Evolutionary conservation across 352 stramenopile species (phyloP).

Genomic region (Stephanocyclus meneghinianus): DNA sequence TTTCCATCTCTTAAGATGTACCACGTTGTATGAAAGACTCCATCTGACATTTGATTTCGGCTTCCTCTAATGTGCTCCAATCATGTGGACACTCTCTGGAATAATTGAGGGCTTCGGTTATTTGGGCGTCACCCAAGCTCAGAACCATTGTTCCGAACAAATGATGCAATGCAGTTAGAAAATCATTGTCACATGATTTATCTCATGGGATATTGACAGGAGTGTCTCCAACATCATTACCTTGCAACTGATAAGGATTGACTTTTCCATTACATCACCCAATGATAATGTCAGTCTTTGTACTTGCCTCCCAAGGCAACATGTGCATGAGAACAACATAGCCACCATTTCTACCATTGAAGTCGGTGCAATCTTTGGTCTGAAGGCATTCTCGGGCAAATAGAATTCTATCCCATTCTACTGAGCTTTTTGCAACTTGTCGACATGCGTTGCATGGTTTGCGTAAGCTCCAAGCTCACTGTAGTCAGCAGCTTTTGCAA

Average conservation of each 20-base stretch:
- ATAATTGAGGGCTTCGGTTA: background rate
- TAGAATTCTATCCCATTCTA: constrained; percentile 67
- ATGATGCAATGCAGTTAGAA: constrained; percentile 47
- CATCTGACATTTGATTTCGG: constrained; percentile 48
- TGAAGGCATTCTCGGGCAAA: constrained; percentile 49
- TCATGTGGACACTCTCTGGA: constrained; percentile 28
- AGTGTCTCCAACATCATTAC: background rate
- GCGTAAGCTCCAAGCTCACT: constrained; percentile 38
- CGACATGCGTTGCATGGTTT: constrained; percentile 56
- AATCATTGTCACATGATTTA: constrained; percentile 39
- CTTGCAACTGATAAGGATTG: constrained; percentile 17
- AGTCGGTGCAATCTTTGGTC: constrained; percentile 16
- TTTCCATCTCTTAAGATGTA: background rate
- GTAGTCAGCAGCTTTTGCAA: constrained; percentile 71
- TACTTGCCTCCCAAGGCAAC: constrained; percentile 60
- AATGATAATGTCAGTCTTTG: constrained; percentile 76
- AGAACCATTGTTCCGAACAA: constrained; percentile 22
- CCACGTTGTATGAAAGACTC: constrained; percentile 32
- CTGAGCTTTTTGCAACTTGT: constrained; percentile 62
- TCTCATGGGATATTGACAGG: background rate
- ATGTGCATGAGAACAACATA: constrained; percentile 53
- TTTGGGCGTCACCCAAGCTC: background rate
- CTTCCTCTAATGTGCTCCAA: constrained; percentile 58
- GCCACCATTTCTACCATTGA: background rate
- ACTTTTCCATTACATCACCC: constrained; percentile 32